A percentile compares a stretch with the other conserved stretches of the same genome.
Evolutionary conservation across 2,329 filamentous ascomycete genomes (phyloP).

Genomic region (Rhynchosporium graminicola): DNA sequence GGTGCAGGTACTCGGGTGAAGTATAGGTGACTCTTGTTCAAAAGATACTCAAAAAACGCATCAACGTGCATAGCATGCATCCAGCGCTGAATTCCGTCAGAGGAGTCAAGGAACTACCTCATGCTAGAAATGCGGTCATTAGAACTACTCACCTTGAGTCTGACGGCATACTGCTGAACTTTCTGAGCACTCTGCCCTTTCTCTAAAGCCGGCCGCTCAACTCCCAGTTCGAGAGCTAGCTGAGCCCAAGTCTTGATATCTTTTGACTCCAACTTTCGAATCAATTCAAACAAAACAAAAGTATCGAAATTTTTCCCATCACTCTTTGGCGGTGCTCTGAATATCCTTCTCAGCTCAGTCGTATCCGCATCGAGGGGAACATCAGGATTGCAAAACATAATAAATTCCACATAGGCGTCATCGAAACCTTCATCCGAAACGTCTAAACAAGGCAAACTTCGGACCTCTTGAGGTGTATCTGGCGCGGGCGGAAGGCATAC

Average conservation of each 20-base stretch:
- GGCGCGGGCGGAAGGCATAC: conserved; percentile 13
- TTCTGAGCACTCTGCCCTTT: conserved; percentile 91
- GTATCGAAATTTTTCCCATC: conserved; percentile 85
- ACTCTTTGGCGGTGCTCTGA: conserved; percentile 79
- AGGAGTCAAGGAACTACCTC: neutral
- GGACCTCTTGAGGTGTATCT: conserved; percentile 13
- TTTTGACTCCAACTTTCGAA: conserved; percentile 74
- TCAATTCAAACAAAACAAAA: conserved; percentile 74
- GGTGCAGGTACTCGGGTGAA: conserved; percentile 73
- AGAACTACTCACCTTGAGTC: conserved; percentile 69
- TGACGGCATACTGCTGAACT: conserved; percentile 90
- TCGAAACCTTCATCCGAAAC: conserved; percentile 73
- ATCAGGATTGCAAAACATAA: conserved; percentile 87
- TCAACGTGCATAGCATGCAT: conserved; percentile 96
- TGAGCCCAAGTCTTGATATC: conserved; percentile 94
- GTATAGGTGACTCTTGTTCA: conserved; percentile 76
- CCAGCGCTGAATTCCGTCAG: conserved; percentile 66
- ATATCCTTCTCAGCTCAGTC: conserved; percentile 69
- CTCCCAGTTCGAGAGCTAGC: conserved; percentile 81
- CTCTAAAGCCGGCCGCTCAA: conserved; percentile 77
- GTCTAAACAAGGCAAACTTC: conserved; percentile 61
- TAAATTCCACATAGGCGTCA: conserved; percentile 80
- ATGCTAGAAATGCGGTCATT: neutral
- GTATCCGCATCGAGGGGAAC: conserved; percentile 72
- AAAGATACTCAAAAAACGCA: conserved; percentile 89